Evolutionary conservation across 164 flowering plant genomes (phyloP).

Genomic region (Akebia trifoliata): DNA sequence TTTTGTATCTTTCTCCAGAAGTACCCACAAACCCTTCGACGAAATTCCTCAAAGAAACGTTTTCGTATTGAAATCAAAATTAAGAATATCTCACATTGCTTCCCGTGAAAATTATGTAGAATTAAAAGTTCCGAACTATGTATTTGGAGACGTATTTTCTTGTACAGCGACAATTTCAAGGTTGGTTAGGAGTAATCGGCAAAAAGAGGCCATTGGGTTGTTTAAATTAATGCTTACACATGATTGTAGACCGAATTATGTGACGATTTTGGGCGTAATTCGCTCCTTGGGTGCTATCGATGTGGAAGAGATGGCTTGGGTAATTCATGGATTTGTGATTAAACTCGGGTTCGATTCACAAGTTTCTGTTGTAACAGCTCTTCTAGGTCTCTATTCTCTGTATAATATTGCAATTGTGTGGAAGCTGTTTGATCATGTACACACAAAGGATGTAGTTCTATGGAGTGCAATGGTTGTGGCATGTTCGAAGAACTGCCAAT

Average conservation of each 20-base stretch:
- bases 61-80: not conserved
- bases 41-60: constrained; percentile 18
- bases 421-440: constrained; percentile 32
- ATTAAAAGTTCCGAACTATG: constrained; percentile 16
- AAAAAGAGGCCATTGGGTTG: constrained; percentile 27
- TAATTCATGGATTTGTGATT: constrained; percentile 36
- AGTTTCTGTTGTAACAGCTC: constrained; percentile 37
- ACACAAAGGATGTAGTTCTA: constrained; percentile 42
- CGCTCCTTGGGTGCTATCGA: constrained; percentile 22
- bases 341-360: constrained; percentile 45
- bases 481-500: constrained; percentile 36
- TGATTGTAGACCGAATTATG: constrained; percentile 35
- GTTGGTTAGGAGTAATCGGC: constrained; percentile 22
- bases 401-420: constrained; percentile 23
- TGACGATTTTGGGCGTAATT: constrained; percentile 35
- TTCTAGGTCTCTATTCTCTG: constrained; percentile 37
- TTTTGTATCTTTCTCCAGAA: not conserved
- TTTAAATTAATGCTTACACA: constrained; percentile 40
- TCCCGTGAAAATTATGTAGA: constrained; percentile 1
- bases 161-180: constrained; percentile 42
- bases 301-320: constrained; percentile 14
- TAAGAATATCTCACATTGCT: constrained; percentile 2
- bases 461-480: constrained; percentile 57
- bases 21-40: constrained; percentile 21
- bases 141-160: constrained; percentile 15